Evolutionary conservation across 2,329 filamentous ascomycete species (phyloP).

Genomic region (Cladophialophora chaetospira): DNA sequence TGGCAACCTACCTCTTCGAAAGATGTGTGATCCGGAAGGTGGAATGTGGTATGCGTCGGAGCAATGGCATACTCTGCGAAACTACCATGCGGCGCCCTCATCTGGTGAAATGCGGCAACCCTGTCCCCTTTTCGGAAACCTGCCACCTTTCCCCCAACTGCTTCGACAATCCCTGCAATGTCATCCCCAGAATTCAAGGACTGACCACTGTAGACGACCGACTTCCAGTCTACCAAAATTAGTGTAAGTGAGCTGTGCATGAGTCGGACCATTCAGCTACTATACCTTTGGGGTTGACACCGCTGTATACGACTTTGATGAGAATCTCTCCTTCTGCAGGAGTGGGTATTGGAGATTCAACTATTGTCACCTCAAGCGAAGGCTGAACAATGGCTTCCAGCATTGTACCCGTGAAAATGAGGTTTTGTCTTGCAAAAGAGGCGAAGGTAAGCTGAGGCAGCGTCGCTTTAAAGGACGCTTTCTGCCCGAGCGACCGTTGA

Average conservation of each 20-base stretch:
- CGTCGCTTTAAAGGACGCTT: not conserved
- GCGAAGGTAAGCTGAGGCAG: not conserved
- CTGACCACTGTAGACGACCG: not conserved
- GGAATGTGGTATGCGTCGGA: constrained; percentile 57
- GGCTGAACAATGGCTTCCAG: constrained; percentile 11
- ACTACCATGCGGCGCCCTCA: constrained; percentile 51
- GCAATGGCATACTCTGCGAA: constrained; percentile 61
- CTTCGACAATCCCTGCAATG: constrained; percentile 37
- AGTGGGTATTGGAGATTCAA: constrained; percentile 46
- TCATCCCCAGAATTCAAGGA: constrained; percentile 27
- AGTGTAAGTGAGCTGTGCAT: not conserved
- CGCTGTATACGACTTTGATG: constrained; percentile 45
- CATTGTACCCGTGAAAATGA: not conserved
- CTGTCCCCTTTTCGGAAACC: constrained; percentile 37
- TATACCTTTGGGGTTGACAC: constrained; percentile 41
- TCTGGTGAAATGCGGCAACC: constrained; percentile 43
- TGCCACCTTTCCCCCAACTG: constrained; percentile 19
- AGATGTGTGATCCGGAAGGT: constrained; percentile 52
- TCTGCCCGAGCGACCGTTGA: not conserved
- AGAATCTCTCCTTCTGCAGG: constrained; percentile 43
- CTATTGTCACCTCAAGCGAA: constrained; percentile 14
- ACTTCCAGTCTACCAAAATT: constrained; percentile 49
- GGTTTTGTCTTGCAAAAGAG: not conserved
- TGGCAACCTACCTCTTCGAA: constrained; percentile 52
- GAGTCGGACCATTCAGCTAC: not conserved